These are phyloP conservation scores for Oryza coarctata DNA, from an alignment of 176 grass and related monocot genomes.

Conservation along the genomic window DNA sequence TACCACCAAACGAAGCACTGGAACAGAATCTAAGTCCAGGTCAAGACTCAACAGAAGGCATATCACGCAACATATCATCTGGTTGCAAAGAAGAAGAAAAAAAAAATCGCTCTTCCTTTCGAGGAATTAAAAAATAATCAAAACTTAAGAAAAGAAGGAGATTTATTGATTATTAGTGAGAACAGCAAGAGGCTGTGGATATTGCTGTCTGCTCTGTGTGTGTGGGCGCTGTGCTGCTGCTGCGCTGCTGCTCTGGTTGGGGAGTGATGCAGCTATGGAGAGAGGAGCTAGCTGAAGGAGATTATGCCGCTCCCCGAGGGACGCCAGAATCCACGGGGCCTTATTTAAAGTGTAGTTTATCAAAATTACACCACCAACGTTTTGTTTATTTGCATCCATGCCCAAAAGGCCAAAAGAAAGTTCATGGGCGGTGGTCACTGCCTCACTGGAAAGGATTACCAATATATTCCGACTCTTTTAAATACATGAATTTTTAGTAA, in stretches of 20 bases:
- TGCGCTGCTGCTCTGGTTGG: background rate
- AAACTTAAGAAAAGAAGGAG: background rate
- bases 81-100: background rate
- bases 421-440: background rate
- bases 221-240: background rate
- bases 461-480: too few relatives aligned
- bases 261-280: background rate
- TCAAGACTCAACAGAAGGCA: too few relatives aligned
- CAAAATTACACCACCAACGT: background rate
- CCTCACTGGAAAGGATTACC: background rate
- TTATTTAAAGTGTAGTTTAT: background rate
- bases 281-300: background rate
- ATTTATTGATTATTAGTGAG: background rate
- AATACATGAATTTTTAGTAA: too few relatives aligned
- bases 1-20: background rate
- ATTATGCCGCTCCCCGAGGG: slow-evolving; percentile 25
- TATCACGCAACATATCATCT: background rate
- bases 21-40: too few relatives aligned
- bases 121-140: background rate
- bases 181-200: background rate
- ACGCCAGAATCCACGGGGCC: slow-evolving; percentile 25
- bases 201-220: background rate
- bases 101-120: background rate
- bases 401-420: background rate
- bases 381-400: slow-evolving; percentile 34